Conservation (phyloP, 768 basidiomycete genomes). For the Amanita inopinata region DNA sequence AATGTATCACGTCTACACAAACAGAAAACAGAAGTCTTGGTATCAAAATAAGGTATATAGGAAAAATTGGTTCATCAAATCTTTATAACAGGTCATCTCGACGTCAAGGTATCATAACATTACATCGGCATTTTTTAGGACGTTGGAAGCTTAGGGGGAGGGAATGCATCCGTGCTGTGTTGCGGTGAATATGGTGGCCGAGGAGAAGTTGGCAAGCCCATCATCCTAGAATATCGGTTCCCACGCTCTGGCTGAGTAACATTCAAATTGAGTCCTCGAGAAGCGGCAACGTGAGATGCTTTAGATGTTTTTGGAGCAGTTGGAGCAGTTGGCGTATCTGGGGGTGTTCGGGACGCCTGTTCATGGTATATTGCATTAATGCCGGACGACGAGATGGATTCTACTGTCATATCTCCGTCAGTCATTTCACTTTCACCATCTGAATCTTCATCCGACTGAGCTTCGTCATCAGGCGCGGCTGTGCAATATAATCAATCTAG, state of each 20-base stretch:
- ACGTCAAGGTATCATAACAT: not conserved
- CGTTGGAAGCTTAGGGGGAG: no score
- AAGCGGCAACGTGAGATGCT: conserved; percentile 55
- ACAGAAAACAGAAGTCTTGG: conserved; percentile 13
- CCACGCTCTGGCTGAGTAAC: conserved; percentile 40
- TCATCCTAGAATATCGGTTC: conserved; percentile 54
- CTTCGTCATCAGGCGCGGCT: conserved; percentile 44
- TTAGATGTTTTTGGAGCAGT: conserved; percentile 32
- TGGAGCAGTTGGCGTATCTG: conserved; percentile 30
- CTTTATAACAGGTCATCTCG: not conserved
- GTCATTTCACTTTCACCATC: conserved; percentile 70
- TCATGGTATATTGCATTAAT: conserved; percentile 21
- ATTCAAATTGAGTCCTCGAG: conserved; percentile 61
- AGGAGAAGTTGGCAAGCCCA: conserved; percentile 52
- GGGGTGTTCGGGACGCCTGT: conserved; percentile 25
- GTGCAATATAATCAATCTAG: not conserved
- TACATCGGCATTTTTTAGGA: no score
- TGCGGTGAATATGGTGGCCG: conserved; percentile 33
- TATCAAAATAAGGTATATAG: conserved; percentile 31
- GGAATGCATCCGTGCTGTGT: not conserved
- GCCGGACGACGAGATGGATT: conserved; percentile 38
- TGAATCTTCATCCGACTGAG: conserved; percentile 61
- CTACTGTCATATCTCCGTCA: conserved; percentile 43
- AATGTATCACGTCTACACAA: not conserved
- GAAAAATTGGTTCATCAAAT: conserved; percentile 10